Evolutionary conservation across 2,329 filamentous ascomycete species (phyloP), one percentile per base, ranked within the genome.

Genomic region (Fusarium sp.): DNA sequence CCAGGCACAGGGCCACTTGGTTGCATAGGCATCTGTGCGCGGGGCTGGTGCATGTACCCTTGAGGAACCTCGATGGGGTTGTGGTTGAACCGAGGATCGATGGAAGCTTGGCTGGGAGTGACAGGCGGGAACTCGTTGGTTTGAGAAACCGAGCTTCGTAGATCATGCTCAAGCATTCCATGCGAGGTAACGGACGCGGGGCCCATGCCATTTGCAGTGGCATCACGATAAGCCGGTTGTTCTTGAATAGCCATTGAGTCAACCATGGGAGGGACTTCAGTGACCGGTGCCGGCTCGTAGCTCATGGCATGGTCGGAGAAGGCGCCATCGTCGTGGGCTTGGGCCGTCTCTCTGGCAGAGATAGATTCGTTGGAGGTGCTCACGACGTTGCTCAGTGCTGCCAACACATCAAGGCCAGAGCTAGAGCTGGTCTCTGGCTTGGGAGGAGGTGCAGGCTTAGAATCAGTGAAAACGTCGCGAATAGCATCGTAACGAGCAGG

Each of bases 391-490:
- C 75, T 77, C 34, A 78, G 47, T 55, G 75, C 69, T 10, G 76
- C 75, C 25, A 78, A 67, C 7, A 75, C 57, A 53, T 75, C 74
- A 34, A 78, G 74, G 22, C 68, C 61, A 28, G 72, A 52, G 15
- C 47, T 65, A 12, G 54, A 57, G 28, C 70, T 69, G 12, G 57
- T 54, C 10, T 73, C 70, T 5, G 64, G 55, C 7, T 66, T 55
- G 3, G 73, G 71, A 10, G 70, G 48, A 13, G 73, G 54, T 6
- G 65, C 63, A 19, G 77, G 75, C 53, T 74, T 76, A 7, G 74
- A 71, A 49, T 76, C 70, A 11, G 75, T 76, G 59, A 80, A 80
- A 28, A 80, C 74, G 54, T 80, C 78, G n/a, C 75, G 74, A 47
- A 76, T 76, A n/a, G 75, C 75, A 59, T 76, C 75, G 46, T 76